These are phyloP conservation scores for Cunninghamia lanceolata DNA, from an alignment of 75 land plant genomes.

Conservation along the genomic window DNA sequence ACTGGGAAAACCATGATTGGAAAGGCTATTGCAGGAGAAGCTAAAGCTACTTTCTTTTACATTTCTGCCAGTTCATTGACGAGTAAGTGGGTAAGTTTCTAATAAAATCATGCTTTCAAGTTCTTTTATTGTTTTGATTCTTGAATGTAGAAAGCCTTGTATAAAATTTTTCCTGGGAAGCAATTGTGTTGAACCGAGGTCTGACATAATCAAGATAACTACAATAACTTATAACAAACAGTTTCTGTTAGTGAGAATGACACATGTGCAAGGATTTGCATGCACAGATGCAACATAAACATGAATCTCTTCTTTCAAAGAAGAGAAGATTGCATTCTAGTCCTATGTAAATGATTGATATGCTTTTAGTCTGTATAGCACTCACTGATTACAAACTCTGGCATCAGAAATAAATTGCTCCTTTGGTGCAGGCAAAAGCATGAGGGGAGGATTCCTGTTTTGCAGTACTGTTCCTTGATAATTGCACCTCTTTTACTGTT, in stretches of 20 bases:
- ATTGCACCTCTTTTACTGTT: not conserved
- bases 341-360: not conserved
- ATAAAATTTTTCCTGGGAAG: not conserved
- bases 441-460: not conserved
- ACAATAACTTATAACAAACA: not conserved
- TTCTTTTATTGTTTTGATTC: slow-evolving; percentile 1
- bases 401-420: not conserved
- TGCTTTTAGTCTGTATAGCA: not conserved
- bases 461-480: not conserved
- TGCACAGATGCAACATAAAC: not conserved
- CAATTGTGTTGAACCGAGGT: not conserved
- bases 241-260: not conserved
- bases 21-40: slow-evolving; percentile 99
- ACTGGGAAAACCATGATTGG: slow-evolving; percentile 99
- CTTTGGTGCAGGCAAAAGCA: not conserved
- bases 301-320: not conserved
- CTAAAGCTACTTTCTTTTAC: slow-evolving; percentile 98
- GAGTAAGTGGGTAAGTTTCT: slow-evolving; percentile 91
- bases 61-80: slow-evolving; percentile 99
- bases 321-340: not conserved
- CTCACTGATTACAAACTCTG: not conserved
- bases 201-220: not conserved
- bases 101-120: not conserved
- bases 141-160: not conserved
- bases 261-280: not conserved